Percentiles rank a stretch among this genome's conserved stretches.
Conservation (phyloP, 306 rosid genomes). For the Cotoneaster glaucophyllus region DNA sequence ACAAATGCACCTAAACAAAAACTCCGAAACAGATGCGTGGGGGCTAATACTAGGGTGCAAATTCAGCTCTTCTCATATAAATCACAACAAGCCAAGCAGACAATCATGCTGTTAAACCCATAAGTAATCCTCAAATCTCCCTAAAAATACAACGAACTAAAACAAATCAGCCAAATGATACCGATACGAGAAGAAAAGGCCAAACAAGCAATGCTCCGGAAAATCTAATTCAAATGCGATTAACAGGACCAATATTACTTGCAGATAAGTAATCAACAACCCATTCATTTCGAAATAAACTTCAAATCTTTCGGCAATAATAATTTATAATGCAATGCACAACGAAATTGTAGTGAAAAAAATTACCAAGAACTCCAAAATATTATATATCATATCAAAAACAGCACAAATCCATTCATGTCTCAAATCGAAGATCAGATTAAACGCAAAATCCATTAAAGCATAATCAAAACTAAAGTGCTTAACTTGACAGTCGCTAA, state of each 20-base stretch:
- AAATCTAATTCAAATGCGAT: too few species aligned
- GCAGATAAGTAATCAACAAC: background rate
- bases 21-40: background rate
- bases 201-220: background rate
- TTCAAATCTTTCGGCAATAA: background rate
- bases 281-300: background rate
- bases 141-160: background rate
- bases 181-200: background rate
- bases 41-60: background rate
- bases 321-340: background rate
- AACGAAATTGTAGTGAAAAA: background rate
- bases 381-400: background rate
- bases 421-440: background rate
- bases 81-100: background rate
- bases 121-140: background rate
- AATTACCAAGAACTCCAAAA: background rate
- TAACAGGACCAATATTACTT: background rate
- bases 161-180: background rate
- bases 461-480: background rate
- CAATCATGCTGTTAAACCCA: background rate
- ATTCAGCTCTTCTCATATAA: background rate
- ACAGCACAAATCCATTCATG: background rate
- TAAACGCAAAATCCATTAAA: background rate
- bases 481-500: background rate
- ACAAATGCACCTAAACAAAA: background rate